phyloP scores from a whole-genome alignment of 2,329 filamentous ascomycete species.

The Colletotrichum truncatum region DNA sequence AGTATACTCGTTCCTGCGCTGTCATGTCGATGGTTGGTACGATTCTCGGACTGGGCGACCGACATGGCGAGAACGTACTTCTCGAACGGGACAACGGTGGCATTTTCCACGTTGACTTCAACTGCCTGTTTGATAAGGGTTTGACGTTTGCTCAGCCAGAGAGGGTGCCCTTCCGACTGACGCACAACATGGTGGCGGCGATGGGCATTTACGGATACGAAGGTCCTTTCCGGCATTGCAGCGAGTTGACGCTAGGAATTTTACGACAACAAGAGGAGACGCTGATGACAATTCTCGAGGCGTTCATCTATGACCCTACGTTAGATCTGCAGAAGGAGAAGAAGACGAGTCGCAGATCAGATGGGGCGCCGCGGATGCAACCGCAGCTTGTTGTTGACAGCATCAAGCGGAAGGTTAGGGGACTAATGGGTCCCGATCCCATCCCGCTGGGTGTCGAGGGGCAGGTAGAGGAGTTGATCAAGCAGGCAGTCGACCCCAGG shows the following conservation, averaged over 20 bases:
- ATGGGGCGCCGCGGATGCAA: constrained; percentile 56
- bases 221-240: constrained; percentile 89
- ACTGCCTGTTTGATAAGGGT: constrained; percentile 98
- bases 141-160: constrained; percentile 95
- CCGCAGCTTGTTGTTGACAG: constrained; percentile 85
- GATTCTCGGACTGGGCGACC: constrained; percentile 90
- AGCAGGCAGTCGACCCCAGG: constrained; percentile 80
- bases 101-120: constrained; percentile 98
- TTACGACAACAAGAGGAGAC: constrained; percentile 94
- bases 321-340: constrained; percentile 86
- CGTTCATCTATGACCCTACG: constrained; percentile 96
- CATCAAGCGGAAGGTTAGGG: constrained; percentile 86
- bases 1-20: constrained; percentile 92
- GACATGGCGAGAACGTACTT: constrained; percentile 96
- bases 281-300: constrained; percentile 95
- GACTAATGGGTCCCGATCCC: constrained; percentile 84
- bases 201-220: constrained; percentile 97
- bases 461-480: constrained; percentile 95
- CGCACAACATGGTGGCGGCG: constrained; percentile 97
- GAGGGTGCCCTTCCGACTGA: constrained; percentile 93
- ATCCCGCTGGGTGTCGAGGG: constrained; percentile 95
- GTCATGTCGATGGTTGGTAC: constrained; percentile 99
- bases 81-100: constrained; percentile 94
- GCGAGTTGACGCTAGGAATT: constrained; percentile 86
- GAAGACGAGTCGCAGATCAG: constrained; percentile 56